These are phyloP conservation scores for Cladosporium sphaerospermum DNA, from an alignment of 2,329 filamentous ascomycete species.

Conservation along the genomic window DNA sequence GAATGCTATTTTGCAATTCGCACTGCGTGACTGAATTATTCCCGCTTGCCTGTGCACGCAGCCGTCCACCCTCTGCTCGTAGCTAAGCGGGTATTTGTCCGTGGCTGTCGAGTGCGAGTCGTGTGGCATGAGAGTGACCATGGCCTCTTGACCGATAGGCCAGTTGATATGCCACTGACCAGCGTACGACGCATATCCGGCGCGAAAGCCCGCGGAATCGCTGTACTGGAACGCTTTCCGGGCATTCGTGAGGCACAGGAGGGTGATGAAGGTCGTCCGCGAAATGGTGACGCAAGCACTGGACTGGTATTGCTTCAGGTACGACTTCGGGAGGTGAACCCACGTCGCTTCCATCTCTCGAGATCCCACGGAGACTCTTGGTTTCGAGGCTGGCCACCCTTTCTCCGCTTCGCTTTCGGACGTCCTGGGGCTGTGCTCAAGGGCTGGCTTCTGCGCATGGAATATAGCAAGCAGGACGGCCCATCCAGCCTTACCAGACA, in stretches of 20 bases:
- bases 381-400: not conserved
- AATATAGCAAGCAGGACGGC: not conserved
- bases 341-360: not conserved
- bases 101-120: not conserved
- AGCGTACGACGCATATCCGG: conserved; percentile 1
- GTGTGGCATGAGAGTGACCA: not conserved
- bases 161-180: conserved; percentile 4
- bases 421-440: not conserved
- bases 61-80: not conserved
- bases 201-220: conserved; percentile 1
- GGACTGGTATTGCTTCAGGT: not conserved
- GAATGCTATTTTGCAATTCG: not conserved
- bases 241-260: conserved; percentile 4
- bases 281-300: conserved; percentile 3
- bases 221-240: conserved; percentile 4
- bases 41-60: not conserved
- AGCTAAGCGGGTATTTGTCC: not conserved
- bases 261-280: not conserved
- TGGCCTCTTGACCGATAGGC: not conserved
- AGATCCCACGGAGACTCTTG: not conserved
- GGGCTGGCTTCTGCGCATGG: not conserved
- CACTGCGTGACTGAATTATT: not conserved
- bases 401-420: not conserved
- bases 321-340: not conserved
- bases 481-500: not conserved